phyloP scores from a whole-genome alignment of 2,329 filamentous ascomycete genomes.

The Penicillium decumbens region DNA sequence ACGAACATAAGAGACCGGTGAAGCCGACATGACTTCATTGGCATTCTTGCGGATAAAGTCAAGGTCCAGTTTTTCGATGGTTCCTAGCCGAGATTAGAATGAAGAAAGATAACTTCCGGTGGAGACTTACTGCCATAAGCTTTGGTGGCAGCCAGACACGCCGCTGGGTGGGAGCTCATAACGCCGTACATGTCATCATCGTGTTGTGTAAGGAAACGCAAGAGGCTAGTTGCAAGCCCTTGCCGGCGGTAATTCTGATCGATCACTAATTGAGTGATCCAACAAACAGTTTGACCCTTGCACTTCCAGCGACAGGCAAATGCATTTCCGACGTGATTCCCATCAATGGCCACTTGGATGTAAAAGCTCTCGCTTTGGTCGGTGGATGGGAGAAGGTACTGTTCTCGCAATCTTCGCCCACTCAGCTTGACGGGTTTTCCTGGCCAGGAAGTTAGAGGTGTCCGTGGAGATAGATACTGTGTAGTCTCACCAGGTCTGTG shows the following conservation, averaged over 20 bases:
- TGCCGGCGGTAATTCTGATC: background rate
- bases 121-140: background rate
- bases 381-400: background rate
- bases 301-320: background rate
- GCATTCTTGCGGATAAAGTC: background rate
- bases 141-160: background rate
- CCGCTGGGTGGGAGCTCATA: background rate
- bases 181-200: background rate
- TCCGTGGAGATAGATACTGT: background rate
- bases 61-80: background rate
- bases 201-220: too few relatives aligned
- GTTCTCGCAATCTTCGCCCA: background rate
- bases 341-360: background rate
- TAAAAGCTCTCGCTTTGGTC: background rate
- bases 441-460: background rate
- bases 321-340: background rate
- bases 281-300: background rate
- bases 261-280: background rate
- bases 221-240: background rate
- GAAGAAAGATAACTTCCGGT: background rate
- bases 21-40: background rate
- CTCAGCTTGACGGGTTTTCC: background rate
- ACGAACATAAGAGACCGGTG: background rate
- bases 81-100: background rate
- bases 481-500: background rate